phyloP scores from a whole-genome alignment of 2,329 filamentous ascomycete genomes.

The Didymella segeticola region DNA sequence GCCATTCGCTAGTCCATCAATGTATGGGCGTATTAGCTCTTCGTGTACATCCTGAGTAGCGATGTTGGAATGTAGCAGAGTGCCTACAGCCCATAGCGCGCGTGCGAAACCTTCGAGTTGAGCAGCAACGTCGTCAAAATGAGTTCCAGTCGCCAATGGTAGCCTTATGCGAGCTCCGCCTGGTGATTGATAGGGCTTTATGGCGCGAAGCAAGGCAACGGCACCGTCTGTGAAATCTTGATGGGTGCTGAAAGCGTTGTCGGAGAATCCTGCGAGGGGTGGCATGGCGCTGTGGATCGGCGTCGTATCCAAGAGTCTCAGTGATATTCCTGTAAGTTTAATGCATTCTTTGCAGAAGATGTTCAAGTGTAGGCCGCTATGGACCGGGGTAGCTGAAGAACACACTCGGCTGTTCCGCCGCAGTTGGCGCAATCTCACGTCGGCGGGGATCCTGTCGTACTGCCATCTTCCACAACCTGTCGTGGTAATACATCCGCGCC shows the following conservation, averaged over 20 bases:
- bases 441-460: background rate
- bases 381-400: too few relatives aligned
- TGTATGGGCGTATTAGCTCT: slow-evolving; percentile 36
- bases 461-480: background rate
- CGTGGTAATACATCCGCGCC: slow-evolving; percentile 15
- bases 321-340: background rate
- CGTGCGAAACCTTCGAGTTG: slow-evolving; percentile 46
- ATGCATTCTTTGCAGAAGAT: background rate
- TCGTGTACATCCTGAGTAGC: slow-evolving; percentile 22
- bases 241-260: slow-evolving; percentile 35
- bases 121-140: slow-evolving; percentile 46
- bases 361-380: background rate
- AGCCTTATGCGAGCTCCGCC: slow-evolving; percentile 43
- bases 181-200: slow-evolving; percentile 40
- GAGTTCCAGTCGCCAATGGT: slow-evolving; percentile 41
- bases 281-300: slow-evolving; percentile 29
- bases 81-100: slow-evolving; percentile 42
- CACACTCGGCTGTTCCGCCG: background rate
- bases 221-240: slow-evolving; percentile 36
- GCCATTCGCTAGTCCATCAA: slow-evolving; percentile 43
- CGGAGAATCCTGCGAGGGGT: slow-evolving; percentile 36
- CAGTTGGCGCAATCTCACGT: background rate
- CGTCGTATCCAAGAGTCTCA: background rate
- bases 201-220: slow-evolving; percentile 30
- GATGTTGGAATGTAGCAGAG: slow-evolving; percentile 32